Percentiles rank a stretch among this genome's conserved stretches.
Evolutionary conservation across 129 eudicot genomes (phyloP).

Genomic region (Helianthus annuus): HanXRQr2.0-SUNRISE NC_035435.2:129117504-129118003

Average conservation of each 20-base stretch:
- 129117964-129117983: background rate
- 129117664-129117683: constrained; percentile 87
- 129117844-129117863: constrained; percentile 16
- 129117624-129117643: constrained; percentile 95
- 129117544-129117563: constrained; percentile 40
- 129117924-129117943: constrained; percentile 17
- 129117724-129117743: constrained; percentile 81
- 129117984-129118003: background rate
- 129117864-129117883: constrained; percentile 6
- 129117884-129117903: background rate
- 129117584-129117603: constrained; percentile 46
- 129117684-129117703: constrained; percentile 78
- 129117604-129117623: constrained; percentile 71
- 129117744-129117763: constrained; percentile 65
- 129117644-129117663: constrained; percentile 90
- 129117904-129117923: constrained; percentile 9
- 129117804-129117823: constrained; percentile 22
- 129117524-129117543: constrained; percentile 54
- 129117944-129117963: background rate
- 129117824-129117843: constrained; percentile 30
- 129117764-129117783: background rate
- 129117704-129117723: constrained; percentile 93
- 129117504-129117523: constrained; percentile 21
- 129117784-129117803: constrained; percentile 15
- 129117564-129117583: constrained; percentile 36